Conservation (phyloP, 2,329 filamentous ascomycete genomes). For the Cercospora sojina region DNA sequence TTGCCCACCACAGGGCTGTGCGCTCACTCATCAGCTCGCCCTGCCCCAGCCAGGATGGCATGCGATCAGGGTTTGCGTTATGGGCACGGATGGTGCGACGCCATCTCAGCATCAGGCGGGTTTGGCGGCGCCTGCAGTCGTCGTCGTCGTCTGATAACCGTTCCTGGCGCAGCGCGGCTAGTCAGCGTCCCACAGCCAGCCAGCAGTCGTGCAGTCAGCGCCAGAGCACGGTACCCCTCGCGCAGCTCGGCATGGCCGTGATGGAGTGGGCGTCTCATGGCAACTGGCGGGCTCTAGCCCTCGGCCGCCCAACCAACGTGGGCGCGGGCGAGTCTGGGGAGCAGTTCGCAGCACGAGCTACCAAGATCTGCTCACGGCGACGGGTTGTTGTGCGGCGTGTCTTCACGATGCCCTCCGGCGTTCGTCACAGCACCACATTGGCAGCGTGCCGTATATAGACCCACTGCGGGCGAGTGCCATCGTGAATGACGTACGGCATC, state of each 20-base stretch:
- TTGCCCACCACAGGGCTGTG: neutral
- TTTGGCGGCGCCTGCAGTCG: too few species aligned
- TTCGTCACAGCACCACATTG: neutral
- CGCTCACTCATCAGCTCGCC: neutral
- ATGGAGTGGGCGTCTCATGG: neutral
- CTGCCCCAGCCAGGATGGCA: neutral
- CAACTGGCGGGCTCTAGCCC: conserved; percentile 1
- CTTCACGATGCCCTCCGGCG: neutral
- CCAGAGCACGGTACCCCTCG: neutral
- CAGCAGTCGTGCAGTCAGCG: neutral
- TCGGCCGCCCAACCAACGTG: neutral
- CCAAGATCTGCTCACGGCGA: neutral
- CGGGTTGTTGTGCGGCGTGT: neutral
- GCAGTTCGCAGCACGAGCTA: neutral
- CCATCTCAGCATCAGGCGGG: neutral
- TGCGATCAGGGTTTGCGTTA: neutral
- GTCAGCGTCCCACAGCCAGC: neutral
- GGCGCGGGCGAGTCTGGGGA: neutral
- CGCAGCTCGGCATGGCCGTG: neutral
- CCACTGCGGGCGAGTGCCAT: conserved; percentile 6
- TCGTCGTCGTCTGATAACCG: conserved; percentile 7
- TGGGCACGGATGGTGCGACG: conserved; percentile 2
- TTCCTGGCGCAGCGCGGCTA: conserved; percentile 1
- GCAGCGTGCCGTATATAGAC: conserved; percentile 1
- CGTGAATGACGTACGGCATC: conserved; percentile 17